Percentiles rank a stretch among this genome's conserved stretches.
These are phyloP conservation scores for Akanthomyces lecanii DNA, from an alignment of 2,329 filamentous ascomycete genomes.

Conservation along the genomic window DNA sequence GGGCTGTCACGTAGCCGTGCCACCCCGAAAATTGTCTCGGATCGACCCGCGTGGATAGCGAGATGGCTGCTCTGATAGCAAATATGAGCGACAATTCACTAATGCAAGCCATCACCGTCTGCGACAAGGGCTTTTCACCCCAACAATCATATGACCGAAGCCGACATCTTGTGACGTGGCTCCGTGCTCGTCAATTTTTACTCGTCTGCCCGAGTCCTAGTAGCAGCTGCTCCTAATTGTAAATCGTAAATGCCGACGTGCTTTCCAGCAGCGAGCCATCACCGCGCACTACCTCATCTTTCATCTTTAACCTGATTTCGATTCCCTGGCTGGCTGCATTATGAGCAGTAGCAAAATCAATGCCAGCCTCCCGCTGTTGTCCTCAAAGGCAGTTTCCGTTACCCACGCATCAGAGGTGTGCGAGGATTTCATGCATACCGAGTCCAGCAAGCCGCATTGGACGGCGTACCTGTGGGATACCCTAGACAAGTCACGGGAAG, in stretches of 20 bases:
- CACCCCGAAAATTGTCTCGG: neutral
- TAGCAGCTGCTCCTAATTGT: neutral
- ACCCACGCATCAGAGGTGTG: neutral
- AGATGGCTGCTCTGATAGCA: neutral
- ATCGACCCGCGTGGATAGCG: neutral
- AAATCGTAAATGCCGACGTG: neutral
- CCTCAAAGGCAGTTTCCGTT: neutral
- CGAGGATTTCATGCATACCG: neutral
- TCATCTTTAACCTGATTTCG: neutral
- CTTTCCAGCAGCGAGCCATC: neutral
- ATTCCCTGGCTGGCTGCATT: neutral
- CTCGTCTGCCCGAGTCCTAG: neutral
- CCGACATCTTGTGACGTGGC: neutral
- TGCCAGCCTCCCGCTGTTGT: neutral
- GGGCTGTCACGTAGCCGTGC: neutral
- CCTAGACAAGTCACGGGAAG: conserved; percentile 23
- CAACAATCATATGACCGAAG: neutral
- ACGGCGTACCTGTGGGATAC: neutral
- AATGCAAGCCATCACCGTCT: neutral
- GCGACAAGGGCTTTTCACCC: neutral
- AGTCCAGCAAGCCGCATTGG: neutral
- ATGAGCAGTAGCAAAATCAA: neutral
- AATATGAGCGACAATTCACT: neutral
- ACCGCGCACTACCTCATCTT: neutral
- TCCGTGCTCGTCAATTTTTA: neutral